phyloP scores from a whole-genome alignment of 179 eudicot genomes.

The Beta macrorhiza region DNA sequence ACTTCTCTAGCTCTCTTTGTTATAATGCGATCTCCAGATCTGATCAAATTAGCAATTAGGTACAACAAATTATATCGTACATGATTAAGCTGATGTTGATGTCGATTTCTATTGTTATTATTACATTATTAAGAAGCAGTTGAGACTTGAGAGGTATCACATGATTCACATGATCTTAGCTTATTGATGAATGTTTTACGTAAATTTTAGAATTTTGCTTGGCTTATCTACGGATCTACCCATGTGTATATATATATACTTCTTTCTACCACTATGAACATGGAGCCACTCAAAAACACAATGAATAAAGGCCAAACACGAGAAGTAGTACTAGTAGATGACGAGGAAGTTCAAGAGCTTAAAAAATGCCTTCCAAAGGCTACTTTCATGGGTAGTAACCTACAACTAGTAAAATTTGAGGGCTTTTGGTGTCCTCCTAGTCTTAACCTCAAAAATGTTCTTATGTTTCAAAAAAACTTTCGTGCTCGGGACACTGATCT shows the following conservation, averaged over 20 bases:
- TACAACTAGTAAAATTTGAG: not conserved
- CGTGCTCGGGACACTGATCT: constrained; percentile 20
- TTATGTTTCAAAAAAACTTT: constrained; percentile 12
- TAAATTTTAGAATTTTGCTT: too few species aligned
- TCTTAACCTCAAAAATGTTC: not conserved
- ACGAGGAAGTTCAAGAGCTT: not conserved
- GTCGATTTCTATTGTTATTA: too few species aligned
- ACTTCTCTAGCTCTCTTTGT: too few species aligned
- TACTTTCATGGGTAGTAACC: not conserved
- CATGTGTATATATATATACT: too few species aligned
- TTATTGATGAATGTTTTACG: too few species aligned
- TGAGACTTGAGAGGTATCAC: not conserved
- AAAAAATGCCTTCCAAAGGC: not conserved
- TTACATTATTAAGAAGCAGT: too few species aligned
- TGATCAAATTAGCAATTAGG: too few species aligned
- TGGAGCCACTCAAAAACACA: not conserved
- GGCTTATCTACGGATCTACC: too few species aligned
- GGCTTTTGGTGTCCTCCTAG: constrained; percentile 5
- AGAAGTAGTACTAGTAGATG: not conserved
- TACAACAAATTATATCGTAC: too few species aligned
- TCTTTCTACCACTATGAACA: not conserved
- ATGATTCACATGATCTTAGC: too few species aligned
- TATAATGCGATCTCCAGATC: too few species aligned
- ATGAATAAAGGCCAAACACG: not conserved
- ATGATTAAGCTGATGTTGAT: too few species aligned